Evolutionary conservation across 2,329 filamentous ascomycete genomes (phyloP), one percentile per base, ranked within the genome.

Genomic region (Dichotomopilus funicola): DNA sequence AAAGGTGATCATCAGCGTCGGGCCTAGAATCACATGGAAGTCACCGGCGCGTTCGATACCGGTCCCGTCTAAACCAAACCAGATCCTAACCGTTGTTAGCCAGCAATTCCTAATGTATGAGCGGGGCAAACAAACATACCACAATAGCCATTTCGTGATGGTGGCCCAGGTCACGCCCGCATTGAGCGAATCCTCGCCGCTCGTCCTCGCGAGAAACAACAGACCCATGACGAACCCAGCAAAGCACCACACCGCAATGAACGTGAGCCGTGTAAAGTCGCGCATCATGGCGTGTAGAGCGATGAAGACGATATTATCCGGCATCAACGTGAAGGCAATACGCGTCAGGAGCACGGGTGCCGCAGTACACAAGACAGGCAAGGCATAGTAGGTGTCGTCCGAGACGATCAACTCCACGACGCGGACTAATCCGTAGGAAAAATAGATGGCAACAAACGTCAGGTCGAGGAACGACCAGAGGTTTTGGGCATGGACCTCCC

Each of bases 101-200:
- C 42, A 51, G 19, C 19, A 27, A 27, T 27, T 27, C 19, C 19
- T 27, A 27, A 27, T 27, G 19, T 27, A 27, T 27, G 19, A 27
- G 19, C 19, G 19, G 19, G 19, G 19, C 19, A 27, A 27, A 27
- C 19, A 27, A 27, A 56, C 59, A 33, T 59, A 61, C 83, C 84
- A 89, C 2, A 89, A 75, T 78, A 89, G 86, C 86, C 86, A 89
- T 68, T 88, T 88, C 36, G 79, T 79, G 49, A 89, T 86, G 0
- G 83, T 85, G 35, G 70, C 67, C 72, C 73, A 75, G 60, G 57
- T 70, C 56, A 56, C 67, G 57, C 44, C 48, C 11, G 38, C 44
- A 10, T 54, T 59, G 3, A 61, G 41, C 5, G 53, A 59, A 3
- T 36, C 56, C 6, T 61, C 59, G 33, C 59, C 59, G 44, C 57